These are phyloP conservation scores for Penicillium sp. DNA, from an alignment of 2,329 filamentous ascomycete species.

Conservation along the genomic window DNA sequence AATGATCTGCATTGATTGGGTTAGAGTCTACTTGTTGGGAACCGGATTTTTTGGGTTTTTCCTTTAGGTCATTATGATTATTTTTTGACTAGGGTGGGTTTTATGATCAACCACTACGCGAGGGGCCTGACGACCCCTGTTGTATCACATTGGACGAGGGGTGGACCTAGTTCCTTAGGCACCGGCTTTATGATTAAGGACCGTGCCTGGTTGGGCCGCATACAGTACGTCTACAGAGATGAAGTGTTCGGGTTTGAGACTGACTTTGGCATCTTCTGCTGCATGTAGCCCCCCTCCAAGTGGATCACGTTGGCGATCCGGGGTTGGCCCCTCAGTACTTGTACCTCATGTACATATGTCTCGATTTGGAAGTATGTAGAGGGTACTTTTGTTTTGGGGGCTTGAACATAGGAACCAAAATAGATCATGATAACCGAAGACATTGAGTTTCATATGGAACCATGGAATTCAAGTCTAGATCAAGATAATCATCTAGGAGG, in stretches of 20 bases:
- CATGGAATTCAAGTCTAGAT: neutral
- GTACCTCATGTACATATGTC: neutral
- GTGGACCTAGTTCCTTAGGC: neutral
- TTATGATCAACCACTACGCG: conserved; percentile 6
- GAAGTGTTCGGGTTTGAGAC: neutral
- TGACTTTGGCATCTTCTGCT: conserved; percentile 3
- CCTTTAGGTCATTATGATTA: neutral
- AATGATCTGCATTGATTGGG: conserved; percentile 11
- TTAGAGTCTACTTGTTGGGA: neutral
- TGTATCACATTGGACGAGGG: conserved; percentile 12
- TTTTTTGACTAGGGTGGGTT: neutral
- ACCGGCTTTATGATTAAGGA: neutral
- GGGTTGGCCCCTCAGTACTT: conserved; percentile 16
- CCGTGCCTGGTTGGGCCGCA: neutral
- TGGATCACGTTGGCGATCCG: conserved; percentile 25
- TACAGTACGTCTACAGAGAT: neutral
- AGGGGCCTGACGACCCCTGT: conserved; percentile 5
- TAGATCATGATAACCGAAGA: neutral
- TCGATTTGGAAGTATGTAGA: neutral
- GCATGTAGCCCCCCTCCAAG: conserved; percentile 6
- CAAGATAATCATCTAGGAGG: neutral
- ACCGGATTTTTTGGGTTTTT: neutral
- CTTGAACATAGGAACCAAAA: neutral
- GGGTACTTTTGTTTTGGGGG: neutral
- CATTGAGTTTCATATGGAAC: neutral